Evolutionary conservation across 805 yeast genomes (phyloP), one percentile per base, ranked within the genome.

Genomic region (Pichia cabralensis): DNA sequence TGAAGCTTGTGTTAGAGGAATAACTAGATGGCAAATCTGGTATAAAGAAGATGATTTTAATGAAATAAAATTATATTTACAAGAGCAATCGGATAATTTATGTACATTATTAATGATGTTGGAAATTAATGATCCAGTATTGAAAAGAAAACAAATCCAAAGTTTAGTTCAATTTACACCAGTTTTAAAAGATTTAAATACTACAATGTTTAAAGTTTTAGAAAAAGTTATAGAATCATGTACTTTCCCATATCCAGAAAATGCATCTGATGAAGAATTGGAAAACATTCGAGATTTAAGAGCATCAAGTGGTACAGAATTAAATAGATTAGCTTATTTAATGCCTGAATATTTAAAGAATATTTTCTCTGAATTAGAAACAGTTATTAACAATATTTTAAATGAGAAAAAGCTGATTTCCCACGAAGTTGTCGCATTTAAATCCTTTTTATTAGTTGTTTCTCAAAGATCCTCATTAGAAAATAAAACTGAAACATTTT

Each of bases 21-120:
- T 94, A 17, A 77, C 92, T 10, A 72, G 99, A 51, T 94, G 99
- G 98, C 75, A 84, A 48, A 76, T 85, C 13, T 89, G 96, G 96
- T 86, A 84, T 48, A 68, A 58, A 23, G 74, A 75, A 6, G 68
- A 67, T 28, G 67, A 68, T 36, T 66, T 71, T 33, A 76, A 71
- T 24, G 60, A 62, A 25, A 62, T 74, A 11, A 77, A 76, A 33
- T 64, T 54, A 15, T 62, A 74, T 35, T 60, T 75, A 34, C 64
- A 62, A 30, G 67, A 69, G 33, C 61, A 71, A 30, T 75, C 80
- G 8, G 86, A 83, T 50, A 69, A 66, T 12, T 64, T 85, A 32
- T 81, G 95, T 31, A 80, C 81, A 43, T 71, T 78, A 46, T 62
- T 92, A 39, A 62, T 92, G 38, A 78, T 76, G 23, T 71, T 92